Base-by-base conservation (phyloP, 805 yeast species). In the Saturnispora ahearnii region DNA sequence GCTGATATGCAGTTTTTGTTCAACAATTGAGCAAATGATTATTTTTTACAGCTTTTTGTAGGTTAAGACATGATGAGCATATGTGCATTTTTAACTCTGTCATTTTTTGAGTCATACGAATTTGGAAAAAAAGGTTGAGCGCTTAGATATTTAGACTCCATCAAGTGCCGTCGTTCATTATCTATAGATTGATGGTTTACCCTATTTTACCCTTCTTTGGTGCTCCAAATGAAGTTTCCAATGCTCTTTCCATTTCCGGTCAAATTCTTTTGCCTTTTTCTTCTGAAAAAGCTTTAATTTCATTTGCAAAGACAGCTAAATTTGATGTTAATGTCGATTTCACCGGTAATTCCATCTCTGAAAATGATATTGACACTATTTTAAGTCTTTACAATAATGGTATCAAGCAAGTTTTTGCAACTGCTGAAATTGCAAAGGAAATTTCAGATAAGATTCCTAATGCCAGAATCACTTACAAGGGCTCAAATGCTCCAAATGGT, bases 1-100 rank as follows among this genome's bases (percentile, higher is more conserved):
- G 95, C 87, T 36, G 99, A 93, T 64, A 76, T 93, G 70, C 97
- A 93, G 67, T 93, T 93, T 66, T 76, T 93, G 70, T 93, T 93
- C 67, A 85, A 81, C 73, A 89, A 87, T 60, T 91, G 69, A 55
- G 12, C 22, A 8, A 1, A 10, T 12, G 21, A 22, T 36, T 13
- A 12, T 6, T 7, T 36, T 10, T 36, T 8, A 9, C 21, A 18
- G 18, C 10, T 18, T 36, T 3, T 22, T 22, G 40, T 18, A 10
- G 13, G 42, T 24, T 29, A 31, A 15, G 13, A 7, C 13, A 29
- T 31, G 37, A 32, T 42, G 18, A 22, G 22, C 38, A 30, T 24
- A 30, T 31, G 21, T 11, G 37, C 40, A 18, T 38, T 28, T 50
- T 44, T 37, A 29, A 13, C 18, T 37, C 18, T 44, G 18, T 43